Base-by-base conservation (phyloP, 371 early-diverging fungal genomes). In the Rhizomucor miehei region DNA sequence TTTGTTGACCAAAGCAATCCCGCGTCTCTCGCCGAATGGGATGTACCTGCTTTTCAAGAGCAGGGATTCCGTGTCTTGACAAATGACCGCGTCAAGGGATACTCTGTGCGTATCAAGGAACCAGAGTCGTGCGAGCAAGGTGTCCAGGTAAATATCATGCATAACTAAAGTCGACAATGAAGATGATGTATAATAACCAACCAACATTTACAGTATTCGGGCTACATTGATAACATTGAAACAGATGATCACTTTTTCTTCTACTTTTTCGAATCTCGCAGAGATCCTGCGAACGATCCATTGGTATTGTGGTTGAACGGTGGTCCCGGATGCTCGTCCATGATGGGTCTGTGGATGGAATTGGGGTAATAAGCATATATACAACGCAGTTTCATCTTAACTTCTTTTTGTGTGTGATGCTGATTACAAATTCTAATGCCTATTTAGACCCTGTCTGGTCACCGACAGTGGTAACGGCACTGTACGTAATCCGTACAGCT, bases 261-360 rank as follows among this genome's bases (percentile, higher is more conserved):
- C 69, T 88, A 86, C 84, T 89, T 92, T 76, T 90, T 92, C 63
- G 92, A 90, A 59, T 87, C 89, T 4, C 86, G 89, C 35, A 67
- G 69, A 56, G 62, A 79, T n/a, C 88, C 90, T 3, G 64, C 61
- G 6, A 88, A 86, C 23, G 92, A 91, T 6, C 87, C 90, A 4
- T 59, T 90, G 45, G 82, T 92, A n/a, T 74, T 89, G 21, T 89
- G 89, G 88, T 60, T 89, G 56, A 82, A 85, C 34, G 92, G 91
- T 25, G 93, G 92, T 12, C 89, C 91, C 5, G 92, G 93, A 1
- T 90, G 89, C 62, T 82, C 85, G 13, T 86, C 86, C 6, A 67
- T 85, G 55, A 84, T 88, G 38, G 91, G 92, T 37, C 74, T 88
- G 44, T 84, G 91, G 77, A 90, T 90, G 83, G 92, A 92, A 63